A percentile compares a stretch with the other conserved stretches of the same genome.
Conservation (phyloP, 2,329 filamentous ascomycete species). For the Plenodomus lindquistii region DNA sequence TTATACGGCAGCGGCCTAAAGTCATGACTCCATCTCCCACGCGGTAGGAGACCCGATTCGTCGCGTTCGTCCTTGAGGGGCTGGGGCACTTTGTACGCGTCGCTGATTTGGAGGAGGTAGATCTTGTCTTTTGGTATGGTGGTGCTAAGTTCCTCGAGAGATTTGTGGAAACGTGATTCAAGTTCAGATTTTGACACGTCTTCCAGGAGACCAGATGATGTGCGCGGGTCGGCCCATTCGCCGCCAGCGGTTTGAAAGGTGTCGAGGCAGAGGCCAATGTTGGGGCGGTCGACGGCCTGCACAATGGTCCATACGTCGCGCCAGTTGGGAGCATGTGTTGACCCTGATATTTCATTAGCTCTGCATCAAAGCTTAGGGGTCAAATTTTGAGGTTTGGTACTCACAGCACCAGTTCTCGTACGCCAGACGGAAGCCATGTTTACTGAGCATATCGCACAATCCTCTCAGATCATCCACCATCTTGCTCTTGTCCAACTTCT, state of each 20-base stretch:
- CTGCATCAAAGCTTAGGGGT: no score
- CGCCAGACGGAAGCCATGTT: constrained; percentile 63
- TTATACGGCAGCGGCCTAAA: constrained; percentile 70
- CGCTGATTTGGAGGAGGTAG: constrained; percentile 73
- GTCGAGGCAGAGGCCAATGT: constrained; percentile 75
- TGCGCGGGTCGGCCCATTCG: constrained; percentile 74
- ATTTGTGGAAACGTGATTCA: constrained; percentile 55
- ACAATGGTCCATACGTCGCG: constrained; percentile 72
- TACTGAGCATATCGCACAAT: constrained; percentile 58
- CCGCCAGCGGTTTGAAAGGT: constrained; percentile 76
- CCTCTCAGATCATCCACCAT: constrained; percentile 66
- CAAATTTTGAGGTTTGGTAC: constrained; percentile 52
- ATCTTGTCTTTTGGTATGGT: constrained; percentile 71
- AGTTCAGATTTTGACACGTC: constrained; percentile 52
- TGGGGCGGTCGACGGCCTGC: constrained; percentile 62
- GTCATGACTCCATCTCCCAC: constrained; percentile 72
- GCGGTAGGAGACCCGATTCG: constrained; percentile 60
- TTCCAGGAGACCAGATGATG: constrained; percentile 62
- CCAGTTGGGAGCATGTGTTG: constrained; percentile 69
- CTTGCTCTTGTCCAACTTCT: constrained; percentile 57
- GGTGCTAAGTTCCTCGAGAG: constrained; percentile 59
- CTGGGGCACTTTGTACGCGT: constrained; percentile 67
- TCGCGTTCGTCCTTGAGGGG: constrained; percentile 58
- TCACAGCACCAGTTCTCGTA: constrained; percentile 79
- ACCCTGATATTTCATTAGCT: constrained; percentile 2